phyloP scores from a whole-genome alignment of 345 rosid genomes.

The Melastoma malabathricum region DNA sequence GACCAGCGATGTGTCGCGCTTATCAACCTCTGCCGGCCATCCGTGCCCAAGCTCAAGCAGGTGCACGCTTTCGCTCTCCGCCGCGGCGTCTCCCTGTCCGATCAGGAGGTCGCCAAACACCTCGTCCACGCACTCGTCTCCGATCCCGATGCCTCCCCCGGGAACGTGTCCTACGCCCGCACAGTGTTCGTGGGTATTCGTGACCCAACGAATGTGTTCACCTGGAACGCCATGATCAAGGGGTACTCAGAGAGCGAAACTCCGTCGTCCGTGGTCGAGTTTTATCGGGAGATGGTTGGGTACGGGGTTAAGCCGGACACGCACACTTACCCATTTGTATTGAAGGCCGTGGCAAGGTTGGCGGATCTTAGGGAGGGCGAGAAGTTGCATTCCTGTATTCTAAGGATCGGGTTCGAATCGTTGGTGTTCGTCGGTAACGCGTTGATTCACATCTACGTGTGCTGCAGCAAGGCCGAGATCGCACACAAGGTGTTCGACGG shows the following conservation, averaged over 20 bases:
- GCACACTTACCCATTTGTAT: conserved; percentile 74
- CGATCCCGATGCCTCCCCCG: conserved; percentile 21
- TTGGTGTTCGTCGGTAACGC: conserved; percentile 58
- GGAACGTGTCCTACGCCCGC: conserved; percentile 48
- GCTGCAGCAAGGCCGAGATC: conserved; percentile 31
- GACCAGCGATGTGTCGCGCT: conserved; percentile 37
- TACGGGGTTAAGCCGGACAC: conserved; percentile 48
- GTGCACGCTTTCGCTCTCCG: conserved; percentile 63
- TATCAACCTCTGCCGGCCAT: conserved; percentile 32
- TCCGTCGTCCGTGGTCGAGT: conserved; percentile 36
- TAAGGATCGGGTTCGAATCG: conserved; percentile 51
- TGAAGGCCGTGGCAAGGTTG: conserved; percentile 54
- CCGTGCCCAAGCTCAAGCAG: conserved; percentile 37
- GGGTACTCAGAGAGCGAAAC: conserved; percentile 58
- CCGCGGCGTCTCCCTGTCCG: conserved; percentile 32
- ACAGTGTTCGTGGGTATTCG: conserved; percentile 31
- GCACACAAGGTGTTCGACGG: conserved; percentile 54
- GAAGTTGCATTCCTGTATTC: conserved; percentile 32
- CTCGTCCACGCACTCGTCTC: conserved; percentile 38
- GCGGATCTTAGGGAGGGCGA: conserved; percentile 35
- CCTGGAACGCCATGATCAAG: conserved; percentile 73
- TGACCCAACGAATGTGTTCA: conserved; percentile 33
- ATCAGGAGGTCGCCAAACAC: conserved; percentile 38
- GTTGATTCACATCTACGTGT: conserved; percentile 38
- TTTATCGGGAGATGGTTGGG: conserved; percentile 33